Conservation (phyloP, 1,284 basidiomycete genomes). For the Ustilago nuda region DNA sequence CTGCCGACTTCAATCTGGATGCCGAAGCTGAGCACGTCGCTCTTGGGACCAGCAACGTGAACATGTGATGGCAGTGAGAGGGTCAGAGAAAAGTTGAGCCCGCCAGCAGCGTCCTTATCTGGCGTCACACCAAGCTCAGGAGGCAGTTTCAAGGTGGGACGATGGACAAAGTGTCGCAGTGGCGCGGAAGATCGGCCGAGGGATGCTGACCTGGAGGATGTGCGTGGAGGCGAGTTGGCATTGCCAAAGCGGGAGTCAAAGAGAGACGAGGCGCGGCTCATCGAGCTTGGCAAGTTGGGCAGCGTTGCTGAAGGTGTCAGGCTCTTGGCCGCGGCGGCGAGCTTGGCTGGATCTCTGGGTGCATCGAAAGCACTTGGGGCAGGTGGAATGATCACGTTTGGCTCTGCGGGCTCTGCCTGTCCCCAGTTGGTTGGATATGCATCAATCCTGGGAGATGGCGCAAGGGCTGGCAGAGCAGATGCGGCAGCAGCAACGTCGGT, state of each 20-base stretch:
- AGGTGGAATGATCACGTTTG: conserved; percentile 25
- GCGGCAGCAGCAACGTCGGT: neutral
- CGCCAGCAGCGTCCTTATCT: conserved; percentile 37
- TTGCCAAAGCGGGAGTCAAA: conserved; percentile 36
- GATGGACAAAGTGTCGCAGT: conserved; percentile 67
- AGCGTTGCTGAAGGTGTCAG: conserved; percentile 34
- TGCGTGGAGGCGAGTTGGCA: conserved; percentile 48
- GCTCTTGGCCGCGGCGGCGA: conserved; percentile 31
- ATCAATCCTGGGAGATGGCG: conserved; percentile 42
- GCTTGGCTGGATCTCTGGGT: conserved; percentile 52
- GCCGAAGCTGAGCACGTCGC: conserved; percentile 66
- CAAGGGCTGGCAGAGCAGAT: conserved; percentile 11
- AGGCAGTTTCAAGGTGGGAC: conserved; percentile 61
- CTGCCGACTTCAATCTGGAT: conserved; percentile 66
- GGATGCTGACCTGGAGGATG: conserved; percentile 37
- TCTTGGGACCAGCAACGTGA: conserved; percentile 53
- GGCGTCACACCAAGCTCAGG: conserved; percentile 52
- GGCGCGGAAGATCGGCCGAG: conserved; percentile 38
- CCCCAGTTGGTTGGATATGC: conserved; percentile 13
- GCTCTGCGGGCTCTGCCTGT: conserved; percentile 8
- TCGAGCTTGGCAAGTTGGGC: conserved; percentile 32
- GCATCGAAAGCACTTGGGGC: conserved; percentile 51
- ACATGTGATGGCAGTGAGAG: conserved; percentile 67
- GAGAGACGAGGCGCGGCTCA: conserved; percentile 32
- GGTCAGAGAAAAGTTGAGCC: conserved; percentile 63